Evolutionary conservation across 2,329 filamentous ascomycete genomes (phyloP), one percentile per base, ranked within the genome.

Genomic region (Elsinoe fawcettii): DNA sequence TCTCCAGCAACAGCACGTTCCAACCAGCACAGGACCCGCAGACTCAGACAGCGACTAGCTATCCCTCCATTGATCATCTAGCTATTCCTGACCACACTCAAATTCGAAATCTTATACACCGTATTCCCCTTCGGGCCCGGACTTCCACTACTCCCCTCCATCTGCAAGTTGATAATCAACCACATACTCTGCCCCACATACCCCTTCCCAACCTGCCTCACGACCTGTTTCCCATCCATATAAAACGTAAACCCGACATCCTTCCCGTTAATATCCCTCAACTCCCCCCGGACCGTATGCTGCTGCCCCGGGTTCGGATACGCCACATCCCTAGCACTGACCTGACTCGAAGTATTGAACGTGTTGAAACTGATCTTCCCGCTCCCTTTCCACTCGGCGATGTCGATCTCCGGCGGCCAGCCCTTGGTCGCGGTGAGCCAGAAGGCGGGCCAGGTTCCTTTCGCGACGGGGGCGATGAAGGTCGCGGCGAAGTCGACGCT

Each of bases 311-410:
- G 73, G 55, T 63, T 70, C 2, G 74, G 66, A 60, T 83, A 83
- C 0, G 66, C 66, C 5, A 80, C 74, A 60, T 82, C 74, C 39
- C 71, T 69, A 37, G 77, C 73, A 2, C 71, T 66, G 2, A 81
- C 74, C 44, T 74, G 64, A 3, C 70, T 74, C 30, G 74, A 75
- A 1, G 76, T 77, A 62, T 78, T 77, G 64, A 78, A 78, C 1
- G 78, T 81, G 62, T 81, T 81, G 69, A 81, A 81, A 30, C 72
- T 76, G 59, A 81, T 77, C 63, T 79, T 76, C 14, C 78, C 79
- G 22, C 66, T 73, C n/a, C 80, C 80, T 64, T 82, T 83, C 80
- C 80, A 83, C 66, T 83, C 80, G 1, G 80, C 80, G 67, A 83
- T 73, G 64, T 83, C 80, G 57, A 83, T 75, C 73, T 82, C 80